Conservation (phyloP, 495 filamentous ascomycete genomes). For the Penicillium angulare region DNA sequence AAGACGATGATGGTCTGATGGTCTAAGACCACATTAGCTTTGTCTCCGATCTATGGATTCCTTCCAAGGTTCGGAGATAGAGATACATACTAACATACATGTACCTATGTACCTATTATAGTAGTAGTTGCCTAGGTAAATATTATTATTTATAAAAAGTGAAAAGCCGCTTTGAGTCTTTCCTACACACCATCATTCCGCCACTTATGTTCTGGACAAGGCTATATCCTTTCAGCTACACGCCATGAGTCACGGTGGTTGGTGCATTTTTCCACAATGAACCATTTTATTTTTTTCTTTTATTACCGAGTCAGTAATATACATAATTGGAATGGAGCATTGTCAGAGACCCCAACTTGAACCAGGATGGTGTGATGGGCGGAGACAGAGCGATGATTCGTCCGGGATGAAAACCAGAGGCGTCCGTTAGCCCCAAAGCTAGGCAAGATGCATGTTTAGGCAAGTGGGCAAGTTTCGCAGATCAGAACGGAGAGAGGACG, state of each 20-base stretch:
- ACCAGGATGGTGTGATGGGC: slow-evolving; percentile 20
- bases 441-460: slow-evolving; percentile 2
- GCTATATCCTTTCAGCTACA: not conserved
- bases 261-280: too few relatives aligned
- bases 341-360: not conserved
- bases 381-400: slow-evolving; percentile 14
- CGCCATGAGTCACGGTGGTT: not conserved
- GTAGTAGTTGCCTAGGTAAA: too few relatives aligned
- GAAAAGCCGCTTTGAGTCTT: not conserved
- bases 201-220: not conserved
- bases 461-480: slow-evolving; percentile 13
- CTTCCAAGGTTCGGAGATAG: too few relatives aligned
- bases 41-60: too few relatives aligned
- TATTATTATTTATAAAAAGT: not conserved
- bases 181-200: not conserved
- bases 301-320: too few relatives aligned
- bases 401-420: slow-evolving; percentile 2
- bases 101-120: too few relatives aligned
- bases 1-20: too few relatives aligned
- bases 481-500: slow-evolving; percentile 8
- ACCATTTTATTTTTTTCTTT: not conserved
- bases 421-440: slow-evolving; percentile 7
- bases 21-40: too few relatives aligned
- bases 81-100: too few relatives aligned
- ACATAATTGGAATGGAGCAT: not conserved